These are phyloP conservation scores for Thelonectria olida DNA, from an alignment of 2,329 filamentous ascomycete genomes.

Conservation along the genomic window DNA sequence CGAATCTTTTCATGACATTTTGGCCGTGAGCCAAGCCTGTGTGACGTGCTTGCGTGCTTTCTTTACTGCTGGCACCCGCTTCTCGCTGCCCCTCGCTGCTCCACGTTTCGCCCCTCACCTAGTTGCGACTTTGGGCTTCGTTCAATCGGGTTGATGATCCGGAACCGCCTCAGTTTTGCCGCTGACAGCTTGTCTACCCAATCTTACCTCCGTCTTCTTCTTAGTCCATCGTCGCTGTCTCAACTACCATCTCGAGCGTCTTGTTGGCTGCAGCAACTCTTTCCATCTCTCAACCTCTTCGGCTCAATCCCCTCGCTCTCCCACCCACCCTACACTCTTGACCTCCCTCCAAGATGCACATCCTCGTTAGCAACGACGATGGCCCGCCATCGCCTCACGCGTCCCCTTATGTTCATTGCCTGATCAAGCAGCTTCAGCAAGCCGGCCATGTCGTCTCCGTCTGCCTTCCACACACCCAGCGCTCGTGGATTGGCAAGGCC, in stretches of 20 bases:
- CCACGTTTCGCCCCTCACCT: constrained; percentile 38
- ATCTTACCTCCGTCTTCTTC: neutral
- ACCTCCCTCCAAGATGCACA: constrained; percentile 62
- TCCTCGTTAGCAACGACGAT: constrained; percentile 80
- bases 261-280: neutral
- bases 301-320: neutral
- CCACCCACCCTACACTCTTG: neutral
- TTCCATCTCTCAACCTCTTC: neutral
- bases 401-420: constrained; percentile 81
- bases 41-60: constrained; percentile 39
- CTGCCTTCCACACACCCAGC: constrained; percentile 87
- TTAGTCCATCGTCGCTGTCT: neutral
- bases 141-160: constrained; percentile 10
- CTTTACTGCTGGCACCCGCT: constrained; percentile 19
- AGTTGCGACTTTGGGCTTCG: constrained; percentile 30
- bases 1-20: neutral
- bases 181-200: constrained; percentile 1
- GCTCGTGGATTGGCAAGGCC: constrained; percentile 98
- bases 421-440: constrained; percentile 74
- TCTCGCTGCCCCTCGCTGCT: constrained; percentile 34
- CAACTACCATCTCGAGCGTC: neutral
- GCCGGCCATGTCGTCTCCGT: constrained; percentile 91
- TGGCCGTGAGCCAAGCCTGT: constrained; percentile 26
- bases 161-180: neutral
- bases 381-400: constrained; percentile 81